Evolutionary conservation across 1,284 basidiomycete genomes (phyloP).

Genomic region (Ganoderma lingzhi): DNA sequence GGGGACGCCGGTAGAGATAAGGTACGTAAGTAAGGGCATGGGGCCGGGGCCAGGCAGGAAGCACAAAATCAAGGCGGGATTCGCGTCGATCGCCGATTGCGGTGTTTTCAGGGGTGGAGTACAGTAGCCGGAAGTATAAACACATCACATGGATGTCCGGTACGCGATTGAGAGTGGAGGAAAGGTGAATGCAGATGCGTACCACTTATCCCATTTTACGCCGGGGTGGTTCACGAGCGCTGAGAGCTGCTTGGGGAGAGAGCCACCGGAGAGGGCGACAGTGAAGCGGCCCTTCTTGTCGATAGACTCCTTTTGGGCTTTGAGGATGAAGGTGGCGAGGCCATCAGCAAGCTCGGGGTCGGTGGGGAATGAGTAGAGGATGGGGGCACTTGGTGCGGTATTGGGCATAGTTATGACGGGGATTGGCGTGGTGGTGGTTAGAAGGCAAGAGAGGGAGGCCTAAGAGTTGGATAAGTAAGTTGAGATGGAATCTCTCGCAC

Average conservation of each 20-base stretch:
- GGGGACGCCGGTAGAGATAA: background rate
- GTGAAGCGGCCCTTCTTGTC: constrained; percentile 91
- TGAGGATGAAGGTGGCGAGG: constrained; percentile 87
- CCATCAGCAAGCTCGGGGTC: constrained; percentile 62
- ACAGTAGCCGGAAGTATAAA: background rate
- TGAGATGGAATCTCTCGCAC: constrained; percentile 2
- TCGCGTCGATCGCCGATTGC: constrained; percentile 10
- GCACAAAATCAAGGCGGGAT: constrained; percentile 14
- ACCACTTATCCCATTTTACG: constrained; percentile 98
- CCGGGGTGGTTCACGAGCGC: constrained; percentile 78
- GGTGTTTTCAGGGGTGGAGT: background rate
- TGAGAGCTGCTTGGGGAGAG: constrained; percentile 85
- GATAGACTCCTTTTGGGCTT: constrained; percentile 91
- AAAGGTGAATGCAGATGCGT: constrained; percentile 37
- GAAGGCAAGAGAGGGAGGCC: background rate
- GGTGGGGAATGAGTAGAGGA: constrained; percentile 80
- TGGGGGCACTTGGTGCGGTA: constrained; percentile 64
- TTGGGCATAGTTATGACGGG: constrained; percentile 16
- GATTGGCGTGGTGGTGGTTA: background rate
- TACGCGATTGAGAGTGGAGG: background rate
- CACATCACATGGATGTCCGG: background rate
- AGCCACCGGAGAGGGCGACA: constrained; percentile 93
- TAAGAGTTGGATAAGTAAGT: constrained; percentile 1
- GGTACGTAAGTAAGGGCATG: constrained; percentile 1
- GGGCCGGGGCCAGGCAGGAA: background rate